Conservation (phyloP, 305 asterid species). For the Plantago lanceolata region DNA sequence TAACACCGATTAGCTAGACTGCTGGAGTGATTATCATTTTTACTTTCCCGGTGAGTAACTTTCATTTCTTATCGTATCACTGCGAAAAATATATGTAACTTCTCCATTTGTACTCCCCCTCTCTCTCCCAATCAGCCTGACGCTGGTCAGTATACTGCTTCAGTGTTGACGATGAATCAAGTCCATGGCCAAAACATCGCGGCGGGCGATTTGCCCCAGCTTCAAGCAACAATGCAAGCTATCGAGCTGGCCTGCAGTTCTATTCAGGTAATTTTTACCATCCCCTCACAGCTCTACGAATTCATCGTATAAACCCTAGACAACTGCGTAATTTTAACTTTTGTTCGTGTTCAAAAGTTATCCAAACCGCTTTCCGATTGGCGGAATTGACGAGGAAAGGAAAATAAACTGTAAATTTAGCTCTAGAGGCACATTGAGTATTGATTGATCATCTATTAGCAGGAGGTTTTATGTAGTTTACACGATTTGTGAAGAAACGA, state of each 20-base stretch:
- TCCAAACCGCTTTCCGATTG: not conserved
- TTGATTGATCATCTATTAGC: not conserved
- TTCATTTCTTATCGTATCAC: too few species aligned
- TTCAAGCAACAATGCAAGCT: slow-evolving; percentile 75
- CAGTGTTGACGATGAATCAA: slow-evolving; percentile 37
- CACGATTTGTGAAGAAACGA: not conserved
- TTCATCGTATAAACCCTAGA: not conserved
- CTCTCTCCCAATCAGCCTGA: not conserved
- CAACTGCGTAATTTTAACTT: not conserved
- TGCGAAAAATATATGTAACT: not conserved
- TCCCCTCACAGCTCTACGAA: not conserved
- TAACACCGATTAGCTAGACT: too few species aligned
- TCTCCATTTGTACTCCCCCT: not conserved
- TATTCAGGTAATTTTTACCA: slow-evolving; percentile 51
- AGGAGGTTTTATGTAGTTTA: not conserved
- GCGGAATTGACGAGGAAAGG: not conserved
- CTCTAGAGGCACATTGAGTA: not conserved
- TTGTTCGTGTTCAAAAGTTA: not conserved
- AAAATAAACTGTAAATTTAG: not conserved
- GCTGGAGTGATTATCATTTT: too few species aligned
- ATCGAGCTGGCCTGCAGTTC: slow-evolving; percentile 78
- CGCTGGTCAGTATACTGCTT: not conserved
- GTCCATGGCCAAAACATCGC: slow-evolving; percentile 28
- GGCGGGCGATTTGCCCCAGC: slow-evolving; percentile 57
- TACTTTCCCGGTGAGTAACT: too few species aligned